A percentile compares a stretch with the other conserved stretches of the same genome.
phyloP scores from a whole-genome alignment of 257 asterid species.

The Solanum raphanifolium region DNA sequence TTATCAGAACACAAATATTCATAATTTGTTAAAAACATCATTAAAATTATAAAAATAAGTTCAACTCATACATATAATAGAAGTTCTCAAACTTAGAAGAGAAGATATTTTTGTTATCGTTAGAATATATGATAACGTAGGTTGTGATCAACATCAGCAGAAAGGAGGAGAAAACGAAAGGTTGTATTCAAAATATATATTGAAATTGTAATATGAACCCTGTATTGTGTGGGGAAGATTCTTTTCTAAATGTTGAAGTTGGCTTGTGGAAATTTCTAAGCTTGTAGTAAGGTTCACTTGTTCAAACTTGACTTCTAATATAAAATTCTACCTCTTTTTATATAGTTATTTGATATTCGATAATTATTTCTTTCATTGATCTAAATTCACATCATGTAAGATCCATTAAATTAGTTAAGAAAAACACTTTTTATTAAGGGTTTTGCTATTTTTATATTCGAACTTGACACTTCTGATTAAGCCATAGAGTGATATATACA shows the following conservation, averaged over 20 bases:
- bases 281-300: not conserved
- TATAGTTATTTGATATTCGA: not conserved
- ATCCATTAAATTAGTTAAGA: not conserved
- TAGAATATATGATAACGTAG: not conserved
- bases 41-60: no score
- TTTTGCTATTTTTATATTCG: rapidly evolving
- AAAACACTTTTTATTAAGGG: rapidly evolving
- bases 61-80: no score
- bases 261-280: not conserved
- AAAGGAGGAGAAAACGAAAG: not conserved
- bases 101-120: no score
- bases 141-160: rapidly evolving
- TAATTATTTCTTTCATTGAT: rapidly evolving
- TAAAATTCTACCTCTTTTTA: not conserved
- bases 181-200: not conserved
- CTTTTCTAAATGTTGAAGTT: not conserved
- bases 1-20: rapidly evolving
- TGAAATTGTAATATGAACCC: rapidly evolving
- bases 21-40: no score
- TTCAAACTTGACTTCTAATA: not conserved
- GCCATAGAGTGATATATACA: not conserved
- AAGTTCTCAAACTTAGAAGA: not conserved
- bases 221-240: not conserved
- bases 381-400: rapidly evolving
- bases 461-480: not conserved